These are phyloP conservation scores for Trapa incisa DNA, from an alignment of 345 rosid species.

Conservation along the genomic window DNA sequence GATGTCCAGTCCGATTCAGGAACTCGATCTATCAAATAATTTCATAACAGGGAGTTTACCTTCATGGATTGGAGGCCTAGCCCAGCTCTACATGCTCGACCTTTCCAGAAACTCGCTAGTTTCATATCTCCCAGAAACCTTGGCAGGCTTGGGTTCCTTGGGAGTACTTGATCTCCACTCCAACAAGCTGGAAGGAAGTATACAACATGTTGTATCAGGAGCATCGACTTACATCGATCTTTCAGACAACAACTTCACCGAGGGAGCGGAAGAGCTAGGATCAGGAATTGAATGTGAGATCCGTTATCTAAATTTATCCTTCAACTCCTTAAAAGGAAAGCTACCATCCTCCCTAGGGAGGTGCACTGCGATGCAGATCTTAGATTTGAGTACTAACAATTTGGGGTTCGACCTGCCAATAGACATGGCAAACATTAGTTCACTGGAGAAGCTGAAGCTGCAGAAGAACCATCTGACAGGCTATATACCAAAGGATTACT, in stretches of 20 bases:
- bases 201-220: conserved; percentile 27
- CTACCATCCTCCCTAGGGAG: conserved; percentile 20
- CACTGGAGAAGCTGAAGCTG: conserved; percentile 32
- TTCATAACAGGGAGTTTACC: conserved; percentile 28
- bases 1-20: conserved; percentile 36
- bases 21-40: conserved; percentile 38
- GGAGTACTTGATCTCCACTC: conserved; percentile 40
- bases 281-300: conserved; percentile 17
- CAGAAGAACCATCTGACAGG: conserved; percentile 39
- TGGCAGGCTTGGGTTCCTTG: conserved; percentile 17
- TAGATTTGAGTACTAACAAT: conserved; percentile 35
- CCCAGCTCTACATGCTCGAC: conserved; percentile 29
- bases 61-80: conserved; percentile 39
- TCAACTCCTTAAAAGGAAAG: conserved; percentile 15
- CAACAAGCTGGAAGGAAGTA: conserved; percentile 32
- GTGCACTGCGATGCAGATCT: conserved; percentile 14
- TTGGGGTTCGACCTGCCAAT: conserved; percentile 25
- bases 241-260: conserved; percentile 30
- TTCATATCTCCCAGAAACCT: conserved; percentile 24
- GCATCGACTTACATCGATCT: conserved; percentile 33
- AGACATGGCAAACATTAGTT: conserved; percentile 24
- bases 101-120: conserved; percentile 34
- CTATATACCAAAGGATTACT: conserved; percentile 23
- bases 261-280: conserved; percentile 22
- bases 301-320: conserved; percentile 32